These are phyloP conservation scores for Barnettozyma sucrosica DNA, from an alignment of 805 yeast genomes.

Conservation along the genomic window DNA sequence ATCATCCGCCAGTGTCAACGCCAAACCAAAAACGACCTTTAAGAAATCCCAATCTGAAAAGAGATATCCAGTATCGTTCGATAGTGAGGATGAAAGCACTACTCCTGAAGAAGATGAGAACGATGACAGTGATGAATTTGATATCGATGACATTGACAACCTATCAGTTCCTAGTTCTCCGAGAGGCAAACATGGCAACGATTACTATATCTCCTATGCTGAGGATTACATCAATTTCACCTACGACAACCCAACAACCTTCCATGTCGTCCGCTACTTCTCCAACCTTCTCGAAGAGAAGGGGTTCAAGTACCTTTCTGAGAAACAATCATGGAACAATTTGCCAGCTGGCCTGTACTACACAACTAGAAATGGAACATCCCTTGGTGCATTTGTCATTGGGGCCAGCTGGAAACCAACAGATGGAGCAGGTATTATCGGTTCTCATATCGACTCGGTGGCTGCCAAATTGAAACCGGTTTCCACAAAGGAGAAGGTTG, in stretches of 20 bases:
- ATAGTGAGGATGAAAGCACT: slow-evolving; percentile 18
- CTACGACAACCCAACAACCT: slow-evolving; percentile 66
- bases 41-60: not conserved
- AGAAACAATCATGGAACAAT: slow-evolving; percentile 41
- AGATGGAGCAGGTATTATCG: slow-evolving; percentile 63
- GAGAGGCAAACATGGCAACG: slow-evolving; percentile 9
- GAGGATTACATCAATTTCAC: slow-evolving; percentile 67
- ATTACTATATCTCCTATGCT: slow-evolving; percentile 29
- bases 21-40: slow-evolving; percentile 5
- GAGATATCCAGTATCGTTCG: slow-evolving; percentile 15
- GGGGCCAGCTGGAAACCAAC: slow-evolving; percentile 63
- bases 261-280: slow-evolving; percentile 58
- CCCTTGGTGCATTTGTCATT: slow-evolving; percentile 62
- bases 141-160: slow-evolving; percentile 1
- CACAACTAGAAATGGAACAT: slow-evolving; percentile 63
- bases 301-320: slow-evolving; percentile 64
- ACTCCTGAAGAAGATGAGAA: slow-evolving; percentile 23
- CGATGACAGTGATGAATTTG: slow-evolving; percentile 2
- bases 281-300: slow-evolving; percentile 41
- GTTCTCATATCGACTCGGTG: slow-evolving; percentile 72
- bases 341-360: slow-evolving; percentile 49
- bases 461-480: slow-evolving; percentile 67
- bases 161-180: not conserved
- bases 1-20: not conserved
- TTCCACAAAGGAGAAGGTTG: slow-evolving; percentile 53